Evolutionary conservation across 1,139 yeast genomes (phyloP).

Genomic region (Wickerhamomyces sp.): DNA sequence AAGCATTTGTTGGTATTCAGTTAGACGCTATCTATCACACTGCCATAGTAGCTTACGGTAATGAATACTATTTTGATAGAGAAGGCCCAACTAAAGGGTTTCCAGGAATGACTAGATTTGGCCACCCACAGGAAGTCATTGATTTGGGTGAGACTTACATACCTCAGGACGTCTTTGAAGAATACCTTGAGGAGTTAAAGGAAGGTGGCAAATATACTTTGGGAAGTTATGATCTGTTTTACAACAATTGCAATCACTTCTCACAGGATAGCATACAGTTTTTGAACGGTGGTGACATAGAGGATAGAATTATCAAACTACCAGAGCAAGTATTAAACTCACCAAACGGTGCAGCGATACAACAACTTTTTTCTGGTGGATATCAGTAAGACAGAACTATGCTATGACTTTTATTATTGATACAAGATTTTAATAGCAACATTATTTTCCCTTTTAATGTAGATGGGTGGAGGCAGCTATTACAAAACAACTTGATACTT

Average conservation of each 20-base stretch:
- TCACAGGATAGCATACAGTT: slow-evolving; percentile 55
- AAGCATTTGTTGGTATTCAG: slow-evolving; percentile 38
- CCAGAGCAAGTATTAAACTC: slow-evolving; percentile 55
- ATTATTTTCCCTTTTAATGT: too few relatives aligned
- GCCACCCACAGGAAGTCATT: slow-evolving; percentile 47
- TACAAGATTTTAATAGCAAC: too few relatives aligned
- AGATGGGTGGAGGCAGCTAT: too few relatives aligned
- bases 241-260: slow-evolving; percentile 68
- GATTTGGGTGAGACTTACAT: slow-evolving; percentile 52
- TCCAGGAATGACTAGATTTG: slow-evolving; percentile 58
- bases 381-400: background rate
- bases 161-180: slow-evolving; percentile 46
- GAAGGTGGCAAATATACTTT: slow-evolving; percentile 38
- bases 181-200: slow-evolving; percentile 45
- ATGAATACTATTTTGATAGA: slow-evolving; percentile 55
- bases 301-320: slow-evolving; percentile 40
- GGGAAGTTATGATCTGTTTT: slow-evolving; percentile 50
- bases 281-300: slow-evolving; percentile 50
- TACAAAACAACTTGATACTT: too few relatives aligned
- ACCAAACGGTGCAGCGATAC: slow-evolving; percentile 52
- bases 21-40: slow-evolving; percentile 70
- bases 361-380: slow-evolving; percentile 28
- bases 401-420: too few relatives aligned
- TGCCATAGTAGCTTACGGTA: slow-evolving; percentile 48
- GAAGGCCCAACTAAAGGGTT: slow-evolving; percentile 49